phyloP scores from a whole-genome alignment of 2,329 filamentous ascomycete genomes.

The Verticillium zaregamsianum region DNA sequence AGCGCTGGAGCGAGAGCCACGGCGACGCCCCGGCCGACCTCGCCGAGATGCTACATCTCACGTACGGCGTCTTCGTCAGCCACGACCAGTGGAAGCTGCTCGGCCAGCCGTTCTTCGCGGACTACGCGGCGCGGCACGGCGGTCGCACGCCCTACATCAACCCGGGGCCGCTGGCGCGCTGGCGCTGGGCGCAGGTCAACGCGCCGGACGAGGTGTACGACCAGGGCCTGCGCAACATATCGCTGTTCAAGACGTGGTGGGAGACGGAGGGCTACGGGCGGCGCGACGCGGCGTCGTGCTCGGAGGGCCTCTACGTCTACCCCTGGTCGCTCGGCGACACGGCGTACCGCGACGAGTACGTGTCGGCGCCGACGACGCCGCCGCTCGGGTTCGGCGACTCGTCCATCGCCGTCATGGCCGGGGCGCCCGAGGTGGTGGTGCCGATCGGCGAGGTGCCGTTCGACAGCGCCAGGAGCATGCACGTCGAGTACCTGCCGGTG shows the following conservation, averaged over 20 bases:
- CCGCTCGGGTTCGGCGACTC: constrained; percentile 5
- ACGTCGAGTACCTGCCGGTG: constrained; percentile 2
- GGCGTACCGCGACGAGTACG: constrained; percentile 8
- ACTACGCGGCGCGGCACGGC: constrained; percentile 28
- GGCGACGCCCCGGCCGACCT: constrained; percentile 11
- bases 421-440: constrained; percentile 7
- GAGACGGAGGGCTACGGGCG: constrained; percentile 10
- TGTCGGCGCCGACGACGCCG: background rate
- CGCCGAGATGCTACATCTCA: constrained; percentile 20
- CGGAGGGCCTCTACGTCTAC: constrained; percentile 11
- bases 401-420: background rate
- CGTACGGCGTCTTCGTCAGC: constrained; percentile 26
- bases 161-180: constrained; percentile 25
- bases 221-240: constrained; percentile 5
- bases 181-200: constrained; percentile 21
- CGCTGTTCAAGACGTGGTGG: constrained; percentile 8
- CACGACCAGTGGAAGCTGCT: constrained; percentile 28
- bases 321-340: constrained; percentile 2
- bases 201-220: constrained; percentile 8
- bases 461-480: constrained; percentile 1
- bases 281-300: constrained; percentile 8
- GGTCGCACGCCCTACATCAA: constrained; percentile 30
- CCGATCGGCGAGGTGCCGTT: constrained; percentile 4
- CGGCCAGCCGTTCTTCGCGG: constrained; percentile 28
- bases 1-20: constrained; percentile 17